A percentile compares a stretch with the other conserved stretches of the same genome.
phyloP scores from a whole-genome alignment of 495 filamentous ascomycete species.

The Filosporella fistucella region DNA sequence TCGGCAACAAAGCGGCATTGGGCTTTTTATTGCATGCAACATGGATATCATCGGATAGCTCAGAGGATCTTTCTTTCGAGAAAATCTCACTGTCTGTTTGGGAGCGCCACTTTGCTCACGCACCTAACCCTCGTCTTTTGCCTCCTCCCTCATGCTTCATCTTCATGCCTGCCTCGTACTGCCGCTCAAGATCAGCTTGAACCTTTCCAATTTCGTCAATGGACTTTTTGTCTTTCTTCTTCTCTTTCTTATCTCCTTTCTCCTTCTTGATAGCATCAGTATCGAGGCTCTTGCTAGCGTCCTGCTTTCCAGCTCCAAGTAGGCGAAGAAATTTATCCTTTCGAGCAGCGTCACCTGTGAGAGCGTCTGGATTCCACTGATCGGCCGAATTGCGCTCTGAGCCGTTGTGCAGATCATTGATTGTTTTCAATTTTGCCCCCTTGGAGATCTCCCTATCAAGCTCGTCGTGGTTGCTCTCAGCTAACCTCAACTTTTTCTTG shows the following conservation, averaged over 20 bases:
- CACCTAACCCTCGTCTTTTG: constrained; percentile 50
- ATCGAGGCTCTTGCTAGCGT: background rate
- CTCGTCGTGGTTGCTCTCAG: constrained; percentile 14
- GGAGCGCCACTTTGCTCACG: no score
- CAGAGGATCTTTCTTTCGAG: no score
- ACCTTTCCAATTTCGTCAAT: constrained; percentile 27
- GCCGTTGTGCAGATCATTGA: background rate
- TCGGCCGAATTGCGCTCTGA: constrained; percentile 6
- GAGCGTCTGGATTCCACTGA: constrained; percentile 47
- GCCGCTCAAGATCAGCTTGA: constrained; percentile 52
- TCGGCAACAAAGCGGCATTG: no score
- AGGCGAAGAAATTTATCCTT: constrained; percentile 54
- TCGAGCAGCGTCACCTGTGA: constrained; percentile 43
- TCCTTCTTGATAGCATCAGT: background rate
- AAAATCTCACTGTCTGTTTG: no score
- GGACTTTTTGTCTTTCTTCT: constrained; percentile 10
- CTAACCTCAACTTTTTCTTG: no score
- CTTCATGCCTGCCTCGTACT: constrained; percentile 52
- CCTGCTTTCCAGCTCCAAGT: constrained; percentile 42
- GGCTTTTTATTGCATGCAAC: no score
- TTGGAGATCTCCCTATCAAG: constrained; percentile 3
- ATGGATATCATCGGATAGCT: no score
- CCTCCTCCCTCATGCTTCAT: constrained; percentile 50
- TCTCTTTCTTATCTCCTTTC: constrained; percentile 5
- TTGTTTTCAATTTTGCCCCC: background rate